These are phyloP conservation scores for Phytopythium aichiense DNA, from an alignment of 352 stramenopile genomes.

Conservation along the genomic window DNA sequence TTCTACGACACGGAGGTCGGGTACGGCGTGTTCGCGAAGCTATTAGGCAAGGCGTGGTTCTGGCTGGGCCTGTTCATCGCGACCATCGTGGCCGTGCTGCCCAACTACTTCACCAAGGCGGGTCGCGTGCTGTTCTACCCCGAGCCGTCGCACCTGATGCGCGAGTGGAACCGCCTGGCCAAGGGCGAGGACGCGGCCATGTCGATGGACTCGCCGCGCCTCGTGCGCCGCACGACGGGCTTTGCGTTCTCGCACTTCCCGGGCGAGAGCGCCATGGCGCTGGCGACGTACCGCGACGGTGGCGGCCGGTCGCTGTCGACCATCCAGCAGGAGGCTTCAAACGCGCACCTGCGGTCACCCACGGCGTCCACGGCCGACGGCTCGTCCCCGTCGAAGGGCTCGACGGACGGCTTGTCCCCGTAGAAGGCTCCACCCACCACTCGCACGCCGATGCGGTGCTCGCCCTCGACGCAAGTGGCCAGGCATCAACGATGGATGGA, in stretches of 20 bases:
- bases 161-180: slow-evolving; percentile 86
- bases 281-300: slow-evolving; percentile 33
- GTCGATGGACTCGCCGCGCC: slow-evolving; percentile 56
- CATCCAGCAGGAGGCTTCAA: neutral
- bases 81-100: slow-evolving; percentile 54
- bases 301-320: slow-evolving; percentile 12
- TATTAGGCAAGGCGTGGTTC: slow-evolving; percentile 74
- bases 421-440: neutral
- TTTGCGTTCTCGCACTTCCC: slow-evolving; percentile 85
- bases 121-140: slow-evolving; percentile 86
- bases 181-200: slow-evolving; percentile 63
- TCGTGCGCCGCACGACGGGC: slow-evolving; percentile 81
- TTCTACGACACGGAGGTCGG: slow-evolving; percentile 78
- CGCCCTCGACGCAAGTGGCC: neutral
- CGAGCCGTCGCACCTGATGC: slow-evolving; percentile 86
- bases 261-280: slow-evolving; percentile 70
- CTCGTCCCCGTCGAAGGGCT: slow-evolving; percentile 10
- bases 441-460: neutral
- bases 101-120: slow-evolving; percentile 86
- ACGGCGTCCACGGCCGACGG: slow-evolving; percentile 9
- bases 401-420: slow-evolving; percentile 5
- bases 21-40: slow-evolving; percentile 60
- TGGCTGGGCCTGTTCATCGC: slow-evolving; percentile 74
- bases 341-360: slow-evolving; percentile 5
- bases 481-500: neutral